These are phyloP conservation scores for Ambrosiella cleistominuta DNA, from an alignment of 2,329 filamentous ascomycete species.

Conservation along the genomic window DNA sequence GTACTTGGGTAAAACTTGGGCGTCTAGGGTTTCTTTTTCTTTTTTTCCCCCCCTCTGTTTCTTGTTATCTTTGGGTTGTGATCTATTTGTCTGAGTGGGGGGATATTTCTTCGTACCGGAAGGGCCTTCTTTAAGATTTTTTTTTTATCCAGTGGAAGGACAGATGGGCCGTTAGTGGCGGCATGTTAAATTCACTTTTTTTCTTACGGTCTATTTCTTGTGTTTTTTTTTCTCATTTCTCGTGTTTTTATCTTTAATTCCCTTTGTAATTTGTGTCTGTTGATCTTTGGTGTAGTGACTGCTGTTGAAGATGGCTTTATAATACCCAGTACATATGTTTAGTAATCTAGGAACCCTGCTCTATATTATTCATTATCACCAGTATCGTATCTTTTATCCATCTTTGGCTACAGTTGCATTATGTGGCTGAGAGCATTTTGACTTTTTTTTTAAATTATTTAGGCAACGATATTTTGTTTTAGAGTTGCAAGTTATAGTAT, in stretches of 20 bases:
- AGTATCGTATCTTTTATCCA: too few species aligned
- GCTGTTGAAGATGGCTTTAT: too few species aligned
- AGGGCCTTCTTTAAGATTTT: neutral
- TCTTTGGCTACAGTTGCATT: too few species aligned
- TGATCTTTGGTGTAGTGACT: neutral
- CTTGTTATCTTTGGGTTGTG: constrained; percentile 12
- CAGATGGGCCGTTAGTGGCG: neutral
- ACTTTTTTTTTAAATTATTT: neutral
- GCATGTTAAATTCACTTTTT: neutral
- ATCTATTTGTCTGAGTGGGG: neutral
- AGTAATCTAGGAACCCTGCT: too few species aligned
- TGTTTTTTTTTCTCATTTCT: neutral
- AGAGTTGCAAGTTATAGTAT: neutral
- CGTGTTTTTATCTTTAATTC: neutral
- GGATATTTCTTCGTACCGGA: neutral
- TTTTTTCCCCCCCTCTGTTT: constrained; percentile 11
- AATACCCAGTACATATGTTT: too few species aligned
- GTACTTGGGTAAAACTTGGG: constrained; percentile 2
- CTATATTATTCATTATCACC: too few species aligned
- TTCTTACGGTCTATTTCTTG: neutral
- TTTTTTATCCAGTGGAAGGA: neutral
- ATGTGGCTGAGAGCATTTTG: too few species aligned
- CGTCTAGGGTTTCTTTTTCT: neutral
- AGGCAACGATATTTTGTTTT: neutral
- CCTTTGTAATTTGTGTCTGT: neutral